Percentiles rank a stretch among this genome's conserved stretches.
Conservation (phyloP, 768 basidiomycete species). For the Cystobasidium onofrii region DNA sequence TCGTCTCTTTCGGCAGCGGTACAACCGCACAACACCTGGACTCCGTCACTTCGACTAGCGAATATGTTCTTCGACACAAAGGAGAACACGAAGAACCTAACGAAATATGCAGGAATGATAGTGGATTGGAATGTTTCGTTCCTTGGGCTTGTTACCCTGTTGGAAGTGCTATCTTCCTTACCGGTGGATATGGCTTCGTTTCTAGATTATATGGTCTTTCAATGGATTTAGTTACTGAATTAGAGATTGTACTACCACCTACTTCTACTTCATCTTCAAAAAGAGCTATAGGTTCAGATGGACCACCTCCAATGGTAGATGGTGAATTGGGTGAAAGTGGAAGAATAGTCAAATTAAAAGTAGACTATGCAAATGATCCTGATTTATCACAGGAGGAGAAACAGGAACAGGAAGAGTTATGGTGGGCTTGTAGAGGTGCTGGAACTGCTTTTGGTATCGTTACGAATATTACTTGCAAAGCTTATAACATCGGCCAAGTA, state of each 20-base stretch:
- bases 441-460: slow-evolving; percentile 75
- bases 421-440: slow-evolving; percentile 79
- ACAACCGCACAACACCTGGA: slow-evolving; percentile 78
- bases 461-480: slow-evolving; percentile 80
- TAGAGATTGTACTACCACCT: slow-evolving; percentile 61
- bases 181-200: slow-evolving; percentile 79
- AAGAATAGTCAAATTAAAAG: slow-evolving; percentile 62
- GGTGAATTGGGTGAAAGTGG: slow-evolving; percentile 62
- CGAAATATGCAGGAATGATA: background rate
- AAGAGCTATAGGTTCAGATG: background rate
- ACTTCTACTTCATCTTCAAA: background rate
- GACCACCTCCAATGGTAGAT: background rate
- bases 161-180: slow-evolving; percentile 46
- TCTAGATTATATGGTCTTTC: slow-evolving; percentile 75
- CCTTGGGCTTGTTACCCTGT: slow-evolving; percentile 47
- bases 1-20: slow-evolving; percentile 76
- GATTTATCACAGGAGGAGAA: slow-evolving; percentile 49
- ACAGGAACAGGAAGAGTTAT: slow-evolving; percentile 59
- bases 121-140: slow-evolving; percentile 32
- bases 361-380: slow-evolving; percentile 52
- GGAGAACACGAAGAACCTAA: slow-evolving; percentile 2
- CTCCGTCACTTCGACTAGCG: slow-evolving; percentile 59
- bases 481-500: slow-evolving; percentile 79
- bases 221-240: slow-evolving; percentile 81
- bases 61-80: background rate